Evolutionary conservation across 345 rosid genomes (phyloP).

Genomic region (Durio zibethinus): DNA sequence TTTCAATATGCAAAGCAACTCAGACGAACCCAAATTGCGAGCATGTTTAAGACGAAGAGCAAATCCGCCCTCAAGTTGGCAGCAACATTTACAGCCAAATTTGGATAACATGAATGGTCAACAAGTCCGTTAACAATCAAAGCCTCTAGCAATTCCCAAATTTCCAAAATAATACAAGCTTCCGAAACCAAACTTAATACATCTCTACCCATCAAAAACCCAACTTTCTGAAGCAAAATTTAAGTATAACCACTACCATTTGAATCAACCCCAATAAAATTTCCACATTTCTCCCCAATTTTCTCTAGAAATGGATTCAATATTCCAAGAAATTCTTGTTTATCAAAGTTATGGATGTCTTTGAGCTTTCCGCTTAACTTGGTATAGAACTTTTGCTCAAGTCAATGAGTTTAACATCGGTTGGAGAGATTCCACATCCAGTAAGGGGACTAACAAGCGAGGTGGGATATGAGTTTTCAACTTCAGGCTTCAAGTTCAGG

Average conservation of each 20-base stretch:
- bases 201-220: constrained; percentile 55
- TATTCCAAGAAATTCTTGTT: constrained; percentile 40
- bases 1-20: constrained; percentile 61
- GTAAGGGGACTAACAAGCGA: constrained; percentile 49
- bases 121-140: constrained; percentile 49
- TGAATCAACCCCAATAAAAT: constrained; percentile 25
- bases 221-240: constrained; percentile 45
- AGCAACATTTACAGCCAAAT: constrained; percentile 46
- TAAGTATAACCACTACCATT: constrained; percentile 24
- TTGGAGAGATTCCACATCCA: constrained; percentile 54
- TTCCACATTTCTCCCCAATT: constrained; percentile 35
- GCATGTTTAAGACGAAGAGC: constrained; percentile 57
- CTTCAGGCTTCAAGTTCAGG: constrained; percentile 53
- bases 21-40: constrained; percentile 57
- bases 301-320: constrained; percentile 60
- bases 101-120: constrained; percentile 46
- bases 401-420: constrained; percentile 48
- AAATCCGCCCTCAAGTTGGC: constrained; percentile 61
- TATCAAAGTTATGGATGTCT: constrained; percentile 44
- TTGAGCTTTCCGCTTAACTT: constrained; percentile 60
- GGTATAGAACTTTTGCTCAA: constrained; percentile 42
- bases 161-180: constrained; percentile 52
- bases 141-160: constrained; percentile 68
- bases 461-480: constrained; percentile 41
- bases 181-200: constrained; percentile 61